Base-by-base conservation (phyloP, 1,284 basidiomycete species). In the Paramarasmius palmivorus region DNA sequence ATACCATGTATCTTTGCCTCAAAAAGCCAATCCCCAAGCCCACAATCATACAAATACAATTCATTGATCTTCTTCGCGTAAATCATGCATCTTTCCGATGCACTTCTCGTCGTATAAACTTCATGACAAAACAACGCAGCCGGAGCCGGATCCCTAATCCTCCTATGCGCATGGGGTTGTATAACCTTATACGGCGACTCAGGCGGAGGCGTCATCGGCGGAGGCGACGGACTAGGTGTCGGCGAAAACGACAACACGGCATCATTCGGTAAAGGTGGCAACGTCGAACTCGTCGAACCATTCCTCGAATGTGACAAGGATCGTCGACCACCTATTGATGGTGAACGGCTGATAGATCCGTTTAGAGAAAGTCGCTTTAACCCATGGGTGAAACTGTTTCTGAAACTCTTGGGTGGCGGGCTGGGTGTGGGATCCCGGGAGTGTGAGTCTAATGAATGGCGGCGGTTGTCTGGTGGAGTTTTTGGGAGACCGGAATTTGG, bases 31-130 rank as follows among this genome's bases (percentile, higher is more conserved):
- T 89, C 86, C 14, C 74, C 73, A 55, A 96, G 68, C 17, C 94
- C 93, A 62, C 87, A 89, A 64, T 95, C 91, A 60, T 84, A 84
- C 56, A 77, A 73, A 45, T 84, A 81, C 19, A 96, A 70, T 62
- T 94, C 92, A 63, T 93, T 92, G 60, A 95, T 90, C 70, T 93
- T 93, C 57, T 75, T 72, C 7, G 90, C 89, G 65, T 96, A 97
- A 42, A 84, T 82, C 26, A 76, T 68, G 46, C 90, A 90, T 37
- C 93, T 78, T 64, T 96, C 94, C 14, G 44, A 89, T 63, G 26
- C 77, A 86, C 62, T 79, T 82, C 68, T 81, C 77, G 81, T 70
- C 17, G 25, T 29, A 46, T 46, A 46, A 10, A 96, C 78, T 63
- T 95, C 90, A 19, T 78, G 75, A 61, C 81, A 91, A 57, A 81